Evolutionary conservation across 257 asterid genomes (phyloP).

Genomic region (Solanum medicagineum): DNA sequence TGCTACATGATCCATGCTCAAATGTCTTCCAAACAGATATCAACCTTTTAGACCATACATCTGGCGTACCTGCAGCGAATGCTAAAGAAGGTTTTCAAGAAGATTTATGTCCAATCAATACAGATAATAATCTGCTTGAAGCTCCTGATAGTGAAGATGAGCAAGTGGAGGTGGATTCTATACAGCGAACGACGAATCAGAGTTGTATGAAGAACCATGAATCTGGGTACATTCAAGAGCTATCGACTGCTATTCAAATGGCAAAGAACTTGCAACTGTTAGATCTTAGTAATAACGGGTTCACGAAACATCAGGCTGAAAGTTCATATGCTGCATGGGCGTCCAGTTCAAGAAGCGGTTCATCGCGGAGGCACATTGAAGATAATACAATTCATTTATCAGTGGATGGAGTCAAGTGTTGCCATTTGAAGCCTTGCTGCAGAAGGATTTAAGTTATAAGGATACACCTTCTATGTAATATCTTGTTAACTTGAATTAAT

Average conservation of each 20-base stretch:
- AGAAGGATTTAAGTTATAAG: constrained; percentile 28
- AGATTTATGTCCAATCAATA: constrained; percentile 6
- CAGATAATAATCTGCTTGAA: constrained; percentile 28
- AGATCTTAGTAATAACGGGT: constrained; percentile 62
- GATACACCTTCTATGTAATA: background rate
- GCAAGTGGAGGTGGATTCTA: constrained; percentile 8
- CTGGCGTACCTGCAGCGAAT: background rate
- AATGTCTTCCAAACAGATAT: constrained; percentile 1
- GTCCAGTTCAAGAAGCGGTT: constrained; percentile 39
- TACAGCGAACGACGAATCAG: constrained; percentile 8
- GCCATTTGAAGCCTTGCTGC: constrained; percentile 61
- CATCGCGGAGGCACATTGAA: constrained; percentile 34
- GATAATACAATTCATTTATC: constrained; percentile 48
- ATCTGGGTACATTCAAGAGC: constrained; percentile 24
- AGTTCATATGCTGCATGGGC: constrained; percentile 46
- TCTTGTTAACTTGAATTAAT: no score
- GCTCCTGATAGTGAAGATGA: constrained; percentile 87
- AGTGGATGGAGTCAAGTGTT: constrained; percentile 49
- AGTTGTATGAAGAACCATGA: constrained; percentile 7
- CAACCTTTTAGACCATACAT: background rate
- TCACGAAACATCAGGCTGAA: constrained; percentile 28
- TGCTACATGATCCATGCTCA: constrained; percentile 3
- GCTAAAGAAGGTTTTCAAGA: constrained; percentile 6
- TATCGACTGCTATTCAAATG: constrained; percentile 27
- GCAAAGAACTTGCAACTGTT: constrained; percentile 35